Conservation (phyloP, 768 basidiomycete species). For the Grammothele lineata region DNA sequence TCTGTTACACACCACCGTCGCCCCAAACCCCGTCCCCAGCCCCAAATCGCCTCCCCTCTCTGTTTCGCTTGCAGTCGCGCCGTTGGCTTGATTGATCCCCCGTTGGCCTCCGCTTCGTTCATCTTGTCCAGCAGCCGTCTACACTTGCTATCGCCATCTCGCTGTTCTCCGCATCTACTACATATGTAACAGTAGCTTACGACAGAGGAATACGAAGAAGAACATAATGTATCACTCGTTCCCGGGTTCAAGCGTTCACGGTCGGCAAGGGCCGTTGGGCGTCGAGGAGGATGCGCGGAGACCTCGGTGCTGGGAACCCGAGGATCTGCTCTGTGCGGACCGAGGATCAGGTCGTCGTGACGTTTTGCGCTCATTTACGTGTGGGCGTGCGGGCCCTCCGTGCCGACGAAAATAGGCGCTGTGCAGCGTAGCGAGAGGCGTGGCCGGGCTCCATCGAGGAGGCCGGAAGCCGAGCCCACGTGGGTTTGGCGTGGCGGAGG, state of each 20-base stretch:
- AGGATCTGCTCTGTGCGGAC: too few relatives aligned
- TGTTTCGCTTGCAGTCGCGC: not conserved
- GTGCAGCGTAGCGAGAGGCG: too few relatives aligned
- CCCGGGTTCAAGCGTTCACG: slow-evolving; percentile 5
- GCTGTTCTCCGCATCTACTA: slow-evolving; percentile 23
- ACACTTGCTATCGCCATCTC: slow-evolving; percentile 25
- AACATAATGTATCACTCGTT: slow-evolving; percentile 19
- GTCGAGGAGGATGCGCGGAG: too few relatives aligned
- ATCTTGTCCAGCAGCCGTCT: slow-evolving; percentile 18
- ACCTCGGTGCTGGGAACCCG: too few relatives aligned
- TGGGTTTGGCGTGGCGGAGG: too few relatives aligned
- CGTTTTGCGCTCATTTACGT: too few relatives aligned
- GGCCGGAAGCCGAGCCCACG: too few relatives aligned
- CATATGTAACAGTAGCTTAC: slow-evolving; percentile 23
- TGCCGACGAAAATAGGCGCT: too few relatives aligned
- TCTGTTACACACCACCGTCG: slow-evolving; percentile 1
- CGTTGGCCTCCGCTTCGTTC: slow-evolving; percentile 4
- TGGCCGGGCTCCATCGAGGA: too few relatives aligned
- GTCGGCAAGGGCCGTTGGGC: too few relatives aligned
- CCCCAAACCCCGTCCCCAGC: not conserved
- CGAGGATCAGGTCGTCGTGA: too few relatives aligned
- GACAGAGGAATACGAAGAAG: slow-evolving; percentile 20
- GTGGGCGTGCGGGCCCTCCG: too few relatives aligned
- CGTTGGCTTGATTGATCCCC: not conserved
- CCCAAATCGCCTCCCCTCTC: not conserved